Evolutionary conservation across 306 rosid species (phyloP).

Genomic region (Lablab purpureus): DNA sequence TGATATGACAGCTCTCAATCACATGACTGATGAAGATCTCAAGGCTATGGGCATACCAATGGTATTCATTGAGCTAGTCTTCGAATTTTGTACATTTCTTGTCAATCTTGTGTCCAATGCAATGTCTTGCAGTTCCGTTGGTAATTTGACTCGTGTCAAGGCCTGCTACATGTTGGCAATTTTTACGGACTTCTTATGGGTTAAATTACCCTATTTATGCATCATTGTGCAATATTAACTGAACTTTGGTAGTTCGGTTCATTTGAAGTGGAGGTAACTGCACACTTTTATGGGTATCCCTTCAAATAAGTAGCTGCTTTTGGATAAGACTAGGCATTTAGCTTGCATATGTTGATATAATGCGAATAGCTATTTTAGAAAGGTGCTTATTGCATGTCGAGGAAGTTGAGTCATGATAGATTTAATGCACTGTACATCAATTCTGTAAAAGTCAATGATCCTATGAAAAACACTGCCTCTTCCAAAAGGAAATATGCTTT

Average conservation of each 20-base stretch:
- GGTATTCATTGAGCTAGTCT: constrained; percentile 57
- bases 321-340: background rate
- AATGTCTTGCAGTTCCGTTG: constrained; percentile 7
- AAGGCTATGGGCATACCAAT: constrained; percentile 97
- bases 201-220: constrained; percentile 1
- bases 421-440: background rate
- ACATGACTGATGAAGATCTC: constrained; percentile 98
- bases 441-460: background rate
- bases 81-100: constrained; percentile 5
- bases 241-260: constrained; percentile 1
- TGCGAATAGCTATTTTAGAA: background rate
- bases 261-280: background rate
- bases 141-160: background rate
- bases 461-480: background rate
- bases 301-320: constrained; percentile 12
- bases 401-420: background rate
- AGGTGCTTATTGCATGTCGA: background rate
- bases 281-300: background rate
- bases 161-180: background rate
- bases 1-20: constrained; percentile 96
- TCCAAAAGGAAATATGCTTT: background rate
- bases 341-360: background rate
- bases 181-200: background rate
- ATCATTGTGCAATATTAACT: constrained; percentile 10
- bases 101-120: constrained; percentile 12